A percentile compares a stretch with the other conserved stretches of the same genome.
Conservation (phyloP, 1,284 basidiomycete species). For the Waitea zeae region DNA sequence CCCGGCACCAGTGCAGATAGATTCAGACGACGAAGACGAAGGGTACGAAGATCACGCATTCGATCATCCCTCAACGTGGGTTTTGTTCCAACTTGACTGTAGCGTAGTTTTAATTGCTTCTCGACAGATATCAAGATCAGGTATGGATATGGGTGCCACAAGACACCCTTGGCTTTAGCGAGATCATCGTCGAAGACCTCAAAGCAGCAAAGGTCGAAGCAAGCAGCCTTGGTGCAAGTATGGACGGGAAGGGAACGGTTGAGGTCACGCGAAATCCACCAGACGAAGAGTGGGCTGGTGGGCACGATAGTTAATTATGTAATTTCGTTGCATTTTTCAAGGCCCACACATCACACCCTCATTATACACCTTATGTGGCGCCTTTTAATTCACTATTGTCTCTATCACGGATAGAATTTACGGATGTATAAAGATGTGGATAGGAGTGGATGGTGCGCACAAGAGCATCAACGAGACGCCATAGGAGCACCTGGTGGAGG, state of each 20-base stretch:
- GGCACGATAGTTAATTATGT: slow-evolving; percentile 1
- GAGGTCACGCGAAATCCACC: slow-evolving; percentile 32
- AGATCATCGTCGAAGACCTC: slow-evolving; percentile 30
- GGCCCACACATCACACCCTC: no score
- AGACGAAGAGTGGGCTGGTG: slow-evolving; percentile 27
- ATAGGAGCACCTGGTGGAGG: not conserved
- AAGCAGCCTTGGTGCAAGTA: slow-evolving; percentile 29
- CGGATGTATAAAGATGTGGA: no score
- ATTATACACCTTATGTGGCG: no score
- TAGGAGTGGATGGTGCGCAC: no score
- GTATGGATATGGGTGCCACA: slow-evolving; percentile 47
- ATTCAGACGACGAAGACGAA: slow-evolving; percentile 10
- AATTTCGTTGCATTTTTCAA: slow-evolving; percentile 2
- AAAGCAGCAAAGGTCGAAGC: slow-evolving; percentile 19
- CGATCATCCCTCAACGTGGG: slow-evolving; percentile 45
- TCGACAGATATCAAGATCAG: slow-evolving; percentile 44
- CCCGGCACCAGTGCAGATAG: not conserved
- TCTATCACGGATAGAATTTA: no score
- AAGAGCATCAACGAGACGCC: no score
- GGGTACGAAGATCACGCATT: slow-evolving; percentile 26
- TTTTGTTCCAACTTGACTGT: no score
- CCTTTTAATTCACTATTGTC: no score
- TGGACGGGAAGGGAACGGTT: slow-evolving; percentile 32
- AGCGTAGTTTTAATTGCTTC: no score
- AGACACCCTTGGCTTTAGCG: slow-evolving; percentile 40